These are phyloP conservation scores for Chytriomyces sp. DNA, from an alignment of 192 early-diverging fungal species.

Conservation along the genomic window DNA sequence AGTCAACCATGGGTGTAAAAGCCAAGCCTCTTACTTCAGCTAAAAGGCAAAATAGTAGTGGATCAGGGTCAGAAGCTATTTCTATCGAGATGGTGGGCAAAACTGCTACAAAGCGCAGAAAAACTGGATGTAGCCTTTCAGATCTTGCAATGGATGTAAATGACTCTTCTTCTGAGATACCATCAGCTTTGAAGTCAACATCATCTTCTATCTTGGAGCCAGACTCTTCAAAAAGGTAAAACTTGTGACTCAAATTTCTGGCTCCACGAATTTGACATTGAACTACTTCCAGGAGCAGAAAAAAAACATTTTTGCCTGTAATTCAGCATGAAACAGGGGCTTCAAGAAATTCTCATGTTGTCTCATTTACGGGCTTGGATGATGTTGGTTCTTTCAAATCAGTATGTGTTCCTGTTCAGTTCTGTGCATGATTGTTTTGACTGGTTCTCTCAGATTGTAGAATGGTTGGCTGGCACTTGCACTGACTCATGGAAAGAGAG, in stretches of 20 bases:
- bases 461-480: slow-evolving; percentile 28
- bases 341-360: background rate
- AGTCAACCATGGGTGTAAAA: background rate
- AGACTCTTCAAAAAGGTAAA: background rate
- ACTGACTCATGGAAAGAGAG: slow-evolving; percentile 44
- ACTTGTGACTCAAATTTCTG: background rate
- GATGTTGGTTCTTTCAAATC: background rate
- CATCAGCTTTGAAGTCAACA: background rate
- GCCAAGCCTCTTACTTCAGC: background rate
- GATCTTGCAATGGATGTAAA: background rate
- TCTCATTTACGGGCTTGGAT: background rate
- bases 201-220: background rate
- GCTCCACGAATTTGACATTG: background rate
- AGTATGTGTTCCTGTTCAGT: background rate
- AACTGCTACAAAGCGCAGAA: no score
- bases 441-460: slow-evolving; percentile 1
- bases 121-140: no score
- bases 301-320: background rate
- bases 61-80: no score
- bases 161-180: background rate
- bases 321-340: background rate
- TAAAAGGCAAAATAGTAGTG: background rate
- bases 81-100: no score
- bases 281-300: background rate
- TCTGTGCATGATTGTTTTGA: background rate